Evolutionary conservation across 495 filamentous ascomycete genomes (phyloP).

Genomic region (Penicillium bialowiezense): DNA sequence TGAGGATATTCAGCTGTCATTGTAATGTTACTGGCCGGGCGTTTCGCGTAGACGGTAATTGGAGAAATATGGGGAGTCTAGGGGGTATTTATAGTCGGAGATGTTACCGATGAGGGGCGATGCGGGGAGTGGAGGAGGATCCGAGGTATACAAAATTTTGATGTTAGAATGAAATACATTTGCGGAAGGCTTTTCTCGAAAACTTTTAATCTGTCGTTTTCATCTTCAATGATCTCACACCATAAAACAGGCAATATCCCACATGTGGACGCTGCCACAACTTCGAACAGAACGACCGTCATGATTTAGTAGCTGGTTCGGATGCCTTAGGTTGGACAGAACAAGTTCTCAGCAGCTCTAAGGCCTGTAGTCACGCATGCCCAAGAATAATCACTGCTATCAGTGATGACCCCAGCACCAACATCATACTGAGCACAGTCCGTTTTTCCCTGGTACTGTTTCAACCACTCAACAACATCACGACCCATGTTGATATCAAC

Average conservation of each 20-base stretch:
- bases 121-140: neutral
- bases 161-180: no score
- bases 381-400: neutral
- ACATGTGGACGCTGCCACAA: no score
- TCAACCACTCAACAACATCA: neutral
- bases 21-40: no score
- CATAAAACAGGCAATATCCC: no score
- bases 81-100: neutral
- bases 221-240: no score
- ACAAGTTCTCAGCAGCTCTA: neutral
- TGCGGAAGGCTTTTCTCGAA: no score
- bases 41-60: no score
- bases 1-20: slow-evolving; percentile 25
- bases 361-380: neutral
- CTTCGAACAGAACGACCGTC: neutral
- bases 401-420: neutral
- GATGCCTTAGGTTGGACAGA: neutral
- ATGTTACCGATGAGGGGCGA: neutral
- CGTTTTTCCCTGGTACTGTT: neutral
- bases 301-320: no score
- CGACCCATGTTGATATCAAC: neutral
- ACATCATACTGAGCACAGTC: slow-evolving; percentile 3
- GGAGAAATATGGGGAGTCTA: neutral
- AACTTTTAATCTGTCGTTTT: no score
- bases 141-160: neutral